These are phyloP conservation scores for Chlorociboria aeruginascens DNA, from an alignment of 495 filamentous ascomycete genomes.

Conservation along the genomic window DNA sequence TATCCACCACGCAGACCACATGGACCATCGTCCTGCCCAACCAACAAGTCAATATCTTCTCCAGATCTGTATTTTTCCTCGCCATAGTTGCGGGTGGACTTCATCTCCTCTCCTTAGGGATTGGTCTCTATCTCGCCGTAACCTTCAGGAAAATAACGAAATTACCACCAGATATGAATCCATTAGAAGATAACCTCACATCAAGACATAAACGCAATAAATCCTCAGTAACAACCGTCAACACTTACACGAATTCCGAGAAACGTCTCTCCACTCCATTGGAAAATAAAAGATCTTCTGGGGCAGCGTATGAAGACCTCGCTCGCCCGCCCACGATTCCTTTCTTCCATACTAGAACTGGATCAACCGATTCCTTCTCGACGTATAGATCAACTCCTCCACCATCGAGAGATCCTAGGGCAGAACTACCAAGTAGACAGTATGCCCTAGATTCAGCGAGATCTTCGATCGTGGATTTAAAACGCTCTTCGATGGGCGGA, in stretches of 20 bases:
- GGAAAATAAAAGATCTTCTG: slow-evolving; percentile 35
- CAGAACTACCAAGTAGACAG: slow-evolving; percentile 37
- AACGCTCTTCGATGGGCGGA: slow-evolving; percentile 28
- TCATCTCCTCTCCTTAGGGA: slow-evolving; percentile 54
- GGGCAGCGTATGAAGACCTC: slow-evolving; percentile 39
- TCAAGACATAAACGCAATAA: slow-evolving; percentile 65
- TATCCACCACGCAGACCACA: slow-evolving; percentile 37
- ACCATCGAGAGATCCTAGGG: slow-evolving; percentile 32
- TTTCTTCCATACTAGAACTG: slow-evolving; percentile 61
- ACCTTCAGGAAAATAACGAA: slow-evolving; percentile 69
- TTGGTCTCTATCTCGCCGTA: slow-evolving; percentile 59
- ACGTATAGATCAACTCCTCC: slow-evolving; percentile 30
- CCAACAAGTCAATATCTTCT: slow-evolving; percentile 37
- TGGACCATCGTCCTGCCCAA: slow-evolving; percentile 52
- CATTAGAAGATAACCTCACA: slow-evolving; percentile 75
- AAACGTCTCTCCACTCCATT: slow-evolving; percentile 37
- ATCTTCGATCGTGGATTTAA: slow-evolving; percentile 28
- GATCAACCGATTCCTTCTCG: slow-evolving; percentile 40
- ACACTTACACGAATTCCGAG: slow-evolving; percentile 29
- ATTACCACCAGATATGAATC: slow-evolving; percentile 87
- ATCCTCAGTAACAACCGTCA: slow-evolving; percentile 48
- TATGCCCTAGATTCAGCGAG: slow-evolving; percentile 38
- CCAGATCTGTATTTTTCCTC: slow-evolving; percentile 50
- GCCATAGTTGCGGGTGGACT: slow-evolving; percentile 49
- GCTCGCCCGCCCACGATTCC: slow-evolving; percentile 50